Evolutionary conservation across 345 rosid genomes (phyloP), one percentile per base, ranked within the genome.

Genomic region (Citrus mangshanensis): DNA sequence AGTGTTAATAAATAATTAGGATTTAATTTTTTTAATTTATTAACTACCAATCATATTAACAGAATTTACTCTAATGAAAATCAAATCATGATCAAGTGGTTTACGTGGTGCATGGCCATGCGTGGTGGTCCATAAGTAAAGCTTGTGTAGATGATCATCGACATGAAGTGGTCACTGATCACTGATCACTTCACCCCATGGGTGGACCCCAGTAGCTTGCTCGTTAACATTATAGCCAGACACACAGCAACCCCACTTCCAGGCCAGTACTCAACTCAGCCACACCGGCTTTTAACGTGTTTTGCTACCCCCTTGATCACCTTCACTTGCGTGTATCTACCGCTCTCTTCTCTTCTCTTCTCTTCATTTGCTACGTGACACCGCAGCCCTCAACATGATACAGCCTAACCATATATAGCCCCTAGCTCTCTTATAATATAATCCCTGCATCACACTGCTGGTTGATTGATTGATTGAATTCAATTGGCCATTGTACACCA

Each of bases 1-100:
- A 34, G 6, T 34, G 0, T 34, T 34, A 34, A 0, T 34, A 0
- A 5, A 5, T 34, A 4, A 34, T 34, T 34, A 34, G 0, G 6
- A 34, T 34, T 34, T 34, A 34, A 34, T 34, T 34, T 34, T 5
- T 34, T 34, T 34, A 0, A 34, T 34, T 34, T 34, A 34, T 34
- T 5, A 34, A 34, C 35, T 5, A 34, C 6, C 1, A 34, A 34
- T 34, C 1, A 34, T 34, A 34, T 34, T 34, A 34, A 34, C 0
- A 34, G 0, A 34, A 34, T 34, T 34, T 34, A 0, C 6, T 34
- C 35, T 0, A 4, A 4, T 32, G 0, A 32, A 32, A 32, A 32
- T 32, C 5, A 32, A 1, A 32, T 32, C 0, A 32, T 7, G 14
- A 9, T 8, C 10, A 42, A 13, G 13, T 46, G 51, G 42, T 2